phyloP scores from a whole-genome alignment of 2,329 filamentous ascomycete species.

The Colletotrichum lentis region DNA sequence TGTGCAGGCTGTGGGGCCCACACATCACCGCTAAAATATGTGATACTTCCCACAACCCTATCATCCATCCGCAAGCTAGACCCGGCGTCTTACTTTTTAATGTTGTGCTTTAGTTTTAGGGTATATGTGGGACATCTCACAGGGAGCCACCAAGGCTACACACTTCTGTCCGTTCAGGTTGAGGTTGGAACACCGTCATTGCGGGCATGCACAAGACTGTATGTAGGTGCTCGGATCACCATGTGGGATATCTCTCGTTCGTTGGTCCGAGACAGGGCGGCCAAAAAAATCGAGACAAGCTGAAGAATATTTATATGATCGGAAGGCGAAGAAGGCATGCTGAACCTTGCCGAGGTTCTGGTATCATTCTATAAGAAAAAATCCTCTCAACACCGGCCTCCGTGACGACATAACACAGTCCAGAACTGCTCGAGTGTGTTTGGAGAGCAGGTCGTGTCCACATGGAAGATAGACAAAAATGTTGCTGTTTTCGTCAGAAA shows the following conservation, averaged over 20 bases:
- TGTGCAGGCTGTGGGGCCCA: background rate
- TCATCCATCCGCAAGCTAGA: background rate
- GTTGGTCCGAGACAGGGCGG: background rate
- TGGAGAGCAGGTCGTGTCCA: background rate
- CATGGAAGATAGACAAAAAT: background rate
- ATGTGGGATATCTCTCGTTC: background rate
- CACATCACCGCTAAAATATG: background rate
- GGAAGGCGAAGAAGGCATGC: background rate
- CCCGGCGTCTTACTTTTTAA: no score
- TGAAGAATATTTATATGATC: background rate
- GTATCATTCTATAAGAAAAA: constrained; percentile 14
- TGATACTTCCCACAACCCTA: background rate
- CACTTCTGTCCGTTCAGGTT: no score
- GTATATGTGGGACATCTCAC: no score
- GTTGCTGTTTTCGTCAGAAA: background rate
- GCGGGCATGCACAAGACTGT: background rate
- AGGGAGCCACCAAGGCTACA: no score
- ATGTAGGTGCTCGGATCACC: no score
- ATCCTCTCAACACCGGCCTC: constrained; percentile 1
- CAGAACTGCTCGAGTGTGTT: background rate
- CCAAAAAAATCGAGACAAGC: no score
- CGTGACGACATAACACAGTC: background rate
- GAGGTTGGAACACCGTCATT: background rate
- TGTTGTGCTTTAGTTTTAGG: no score
- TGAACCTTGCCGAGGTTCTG: constrained; percentile 13